Base-by-base conservation (phyloP, 257 asterid species). In the Thymus quinquecostatus region DNA sequence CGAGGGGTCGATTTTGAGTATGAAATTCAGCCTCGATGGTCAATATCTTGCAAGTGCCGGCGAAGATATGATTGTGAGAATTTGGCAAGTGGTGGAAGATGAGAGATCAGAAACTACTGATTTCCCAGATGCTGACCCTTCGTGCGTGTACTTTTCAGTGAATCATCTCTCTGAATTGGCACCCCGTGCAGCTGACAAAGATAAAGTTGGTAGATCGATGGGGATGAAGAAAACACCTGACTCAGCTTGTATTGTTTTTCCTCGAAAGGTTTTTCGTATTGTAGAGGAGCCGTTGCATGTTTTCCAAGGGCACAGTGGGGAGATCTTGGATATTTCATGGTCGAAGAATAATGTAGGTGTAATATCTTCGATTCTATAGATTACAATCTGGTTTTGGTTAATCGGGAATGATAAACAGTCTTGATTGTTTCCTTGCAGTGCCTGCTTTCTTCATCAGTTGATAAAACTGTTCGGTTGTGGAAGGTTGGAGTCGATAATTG, bases 381-480 rank as follows among this genome's bases (percentile, higher is more conserved):
- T 10, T 67, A 6, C n/a, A 48, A 64, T 67, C 62, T 48, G n/a
- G 44, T 64, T 64, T 67, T 70, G 50, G 28, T 60, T 63, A 4
- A 32, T 49, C n/a, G 56, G 56, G 50, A 34, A 44, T 44, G 13
- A 44, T 41, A 47, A 45, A 9, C 66, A 1, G 9, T 28, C 32
- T 48, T 44, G 59, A 21, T 73, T 73, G 61, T 69, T 61, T 80
- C 50, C 60, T 71, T 81, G 80, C 86, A 93, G 98, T 80, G 77
- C 84, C 77, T 93, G 82, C 86, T 93, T 56, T 89, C 98, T 5
- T 89, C 96, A 5, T 93, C 98, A 5, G 88, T 84, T 68, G 98
- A 93, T 85, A 86, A 85, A 83, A 91, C 96, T 47, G 98, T 89
- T 75, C 96, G 98, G 71, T 75, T 93, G 84, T 93, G 98, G 98